Percentiles rank a stretch among this genome's conserved stretches.
These are phyloP conservation scores for Cladorrhinum samala DNA, from an alignment of 495 filamentous ascomycete genomes.

Conservation along the genomic window DNA sequence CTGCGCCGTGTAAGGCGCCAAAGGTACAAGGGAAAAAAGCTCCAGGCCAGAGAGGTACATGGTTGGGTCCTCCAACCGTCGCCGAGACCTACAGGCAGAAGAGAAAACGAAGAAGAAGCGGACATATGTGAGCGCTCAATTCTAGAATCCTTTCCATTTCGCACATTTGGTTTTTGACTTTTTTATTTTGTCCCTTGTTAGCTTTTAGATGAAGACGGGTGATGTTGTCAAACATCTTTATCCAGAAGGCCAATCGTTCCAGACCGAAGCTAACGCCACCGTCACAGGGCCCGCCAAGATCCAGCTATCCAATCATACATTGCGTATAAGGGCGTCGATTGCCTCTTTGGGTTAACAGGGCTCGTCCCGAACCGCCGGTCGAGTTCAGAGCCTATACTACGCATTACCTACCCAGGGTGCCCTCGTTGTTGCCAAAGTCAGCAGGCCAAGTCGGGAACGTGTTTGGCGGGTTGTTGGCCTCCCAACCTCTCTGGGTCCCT, in stretches of 20 bases:
- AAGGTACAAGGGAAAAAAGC: not conserved
- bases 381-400: not conserved
- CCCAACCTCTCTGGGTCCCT: constrained; percentile 1
- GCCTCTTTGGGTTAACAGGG: constrained; percentile 13
- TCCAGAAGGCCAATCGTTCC: not conserved
- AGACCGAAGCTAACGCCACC: constrained; percentile 6
- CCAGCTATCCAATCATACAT: constrained; percentile 8
- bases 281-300: not conserved
- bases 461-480: constrained; percentile 3
- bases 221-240: too few species aligned
- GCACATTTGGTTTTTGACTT: too few species aligned
- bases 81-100: not conserved
- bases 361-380: constrained; percentile 17
- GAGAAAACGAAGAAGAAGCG: not conserved
- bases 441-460: constrained; percentile 11
- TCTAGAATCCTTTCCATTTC: too few species aligned
- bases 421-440: not conserved
- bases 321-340: constrained; percentile 2
- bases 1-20: constrained; percentile 2
- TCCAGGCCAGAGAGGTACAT: not conserved
- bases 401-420: too few species aligned
- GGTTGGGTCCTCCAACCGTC: not conserved
- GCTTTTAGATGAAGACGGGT: too few species aligned
- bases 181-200: too few species aligned
- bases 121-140: too few species aligned